These are phyloP conservation scores for Penicillium sp. DNA, from an alignment of 2,329 filamentous ascomycete genomes.

Conservation along the genomic window DNA sequence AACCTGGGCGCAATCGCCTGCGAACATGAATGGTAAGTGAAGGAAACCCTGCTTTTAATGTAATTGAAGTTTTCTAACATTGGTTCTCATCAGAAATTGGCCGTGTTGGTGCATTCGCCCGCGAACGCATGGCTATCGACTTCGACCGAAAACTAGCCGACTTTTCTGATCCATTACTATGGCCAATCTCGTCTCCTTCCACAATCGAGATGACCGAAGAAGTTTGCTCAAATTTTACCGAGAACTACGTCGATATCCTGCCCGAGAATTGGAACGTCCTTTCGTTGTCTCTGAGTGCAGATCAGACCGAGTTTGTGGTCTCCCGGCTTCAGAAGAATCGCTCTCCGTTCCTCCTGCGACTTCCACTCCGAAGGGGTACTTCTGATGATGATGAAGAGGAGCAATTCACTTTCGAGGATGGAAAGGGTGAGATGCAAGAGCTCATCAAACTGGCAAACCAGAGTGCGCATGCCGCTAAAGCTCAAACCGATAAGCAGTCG, in stretches of 20 bases:
- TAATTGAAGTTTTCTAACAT: not conserved
- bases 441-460: slow-evolving; percentile 79
- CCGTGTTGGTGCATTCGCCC: slow-evolving; percentile 39
- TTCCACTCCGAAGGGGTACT: slow-evolving; percentile 78
- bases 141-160: slow-evolving; percentile 46
- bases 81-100: slow-evolving; percentile 33
- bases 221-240: slow-evolving; percentile 64
- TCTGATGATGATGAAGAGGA: slow-evolving; percentile 72
- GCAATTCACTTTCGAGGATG: slow-evolving; percentile 77
- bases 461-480: slow-evolving; percentile 69
- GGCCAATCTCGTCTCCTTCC: slow-evolving; percentile 41
- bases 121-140: slow-evolving; percentile 37
- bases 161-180: slow-evolving; percentile 46
- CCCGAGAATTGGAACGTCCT: slow-evolving; percentile 79
- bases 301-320: slow-evolving; percentile 77
- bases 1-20: slow-evolving; percentile 30
- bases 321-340: slow-evolving; percentile 74
- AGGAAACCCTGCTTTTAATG: not conserved
- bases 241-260: slow-evolving; percentile 78
- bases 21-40: slow-evolving; percentile 38
- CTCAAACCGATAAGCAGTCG: slow-evolving; percentile 68
- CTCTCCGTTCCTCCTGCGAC: slow-evolving; percentile 76
- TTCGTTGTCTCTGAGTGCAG: slow-evolving; percentile 78
- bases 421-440: slow-evolving; percentile 71
- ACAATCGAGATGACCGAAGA: slow-evolving; percentile 18